These are phyloP conservation scores for Teunomyces kruisii DNA, from an alignment of 805 yeast species.

Conservation along the genomic window DNA sequence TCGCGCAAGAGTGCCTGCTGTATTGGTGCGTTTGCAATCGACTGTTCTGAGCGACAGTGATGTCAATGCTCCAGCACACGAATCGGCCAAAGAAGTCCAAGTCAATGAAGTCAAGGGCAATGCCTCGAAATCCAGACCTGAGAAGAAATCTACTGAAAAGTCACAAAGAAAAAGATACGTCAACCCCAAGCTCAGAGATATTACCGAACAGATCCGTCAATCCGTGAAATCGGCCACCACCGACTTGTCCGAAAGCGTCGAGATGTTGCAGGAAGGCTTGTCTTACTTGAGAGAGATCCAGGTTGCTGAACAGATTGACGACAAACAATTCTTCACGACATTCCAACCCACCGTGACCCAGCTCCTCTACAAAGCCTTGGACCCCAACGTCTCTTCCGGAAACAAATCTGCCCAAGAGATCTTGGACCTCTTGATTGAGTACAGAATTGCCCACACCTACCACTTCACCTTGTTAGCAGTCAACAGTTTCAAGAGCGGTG, in stretches of 20 bases:
- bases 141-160: not conserved
- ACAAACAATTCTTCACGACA: conserved; percentile 20
- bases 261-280: conserved; percentile 42
- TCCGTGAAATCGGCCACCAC: conserved; percentile 19
- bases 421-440: conserved; percentile 26
- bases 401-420: conserved; percentile 16
- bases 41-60: conserved; percentile 1
- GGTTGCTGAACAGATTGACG: conserved; percentile 28
- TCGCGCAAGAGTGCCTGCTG: conserved; percentile 6
- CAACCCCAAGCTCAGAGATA: conserved; percentile 34
- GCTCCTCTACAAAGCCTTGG: conserved; percentile 19
- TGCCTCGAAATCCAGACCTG: not conserved
- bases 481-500: conserved; percentile 15
- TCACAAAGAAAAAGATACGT: conserved; percentile 5
- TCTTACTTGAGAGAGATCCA: conserved; percentile 39
- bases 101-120: not conserved
- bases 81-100: not conserved
- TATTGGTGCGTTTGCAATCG: conserved; percentile 9
- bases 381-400: conserved; percentile 10
- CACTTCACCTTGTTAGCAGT: conserved; percentile 27
- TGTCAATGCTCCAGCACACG: conserved; percentile 3
- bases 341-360: conserved; percentile 30
- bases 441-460: conserved; percentile 34
- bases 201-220: conserved; percentile 28
- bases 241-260: conserved; percentile 29